These are phyloP conservation scores for Sanghuangporus sanghuang DNA, from an alignment of 1,284 basidiomycete species.

Conservation along the genomic window DNA sequence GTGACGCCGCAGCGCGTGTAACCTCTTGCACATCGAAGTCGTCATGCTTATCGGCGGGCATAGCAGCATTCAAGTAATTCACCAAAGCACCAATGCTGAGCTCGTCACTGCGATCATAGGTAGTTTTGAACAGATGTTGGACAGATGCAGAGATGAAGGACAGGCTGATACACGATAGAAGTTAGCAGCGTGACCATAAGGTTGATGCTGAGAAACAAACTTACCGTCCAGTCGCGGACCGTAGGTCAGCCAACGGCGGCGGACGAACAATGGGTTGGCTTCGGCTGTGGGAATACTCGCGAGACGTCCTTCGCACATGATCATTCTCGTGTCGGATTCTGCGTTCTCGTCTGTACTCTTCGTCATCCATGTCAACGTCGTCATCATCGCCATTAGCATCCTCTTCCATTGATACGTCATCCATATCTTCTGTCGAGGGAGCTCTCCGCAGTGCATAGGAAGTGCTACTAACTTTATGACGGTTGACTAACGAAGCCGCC, in stretches of 20 bases:
- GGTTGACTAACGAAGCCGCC: background rate
- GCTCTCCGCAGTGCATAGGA: background rate
- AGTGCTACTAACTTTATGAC: background rate
- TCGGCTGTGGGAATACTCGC: slow-evolving; percentile 15
- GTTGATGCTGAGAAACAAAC: background rate
- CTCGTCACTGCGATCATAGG: slow-evolving; percentile 29
- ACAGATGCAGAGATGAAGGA: slow-evolving; percentile 32
- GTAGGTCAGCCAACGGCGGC: slow-evolving; percentile 46
- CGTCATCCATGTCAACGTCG: slow-evolving; percentile 2
- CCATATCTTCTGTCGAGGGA: background rate
- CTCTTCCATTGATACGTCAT: slow-evolving; percentile 12
- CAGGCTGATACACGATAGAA: background rate
- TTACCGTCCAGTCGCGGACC: slow-evolving; percentile 37
- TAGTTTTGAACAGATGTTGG: slow-evolving; percentile 13
- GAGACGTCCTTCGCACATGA: background rate
- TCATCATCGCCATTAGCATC: slow-evolving; percentile 4
- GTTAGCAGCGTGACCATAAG: background rate
- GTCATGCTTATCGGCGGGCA: slow-evolving; percentile 71
- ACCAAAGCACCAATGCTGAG: slow-evolving; percentile 61
- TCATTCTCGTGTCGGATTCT: background rate
- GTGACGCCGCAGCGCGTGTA: slow-evolving; percentile 9
- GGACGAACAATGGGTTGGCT: slow-evolving; percentile 25
- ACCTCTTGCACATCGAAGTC: slow-evolving; percentile 74
- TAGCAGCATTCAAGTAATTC: slow-evolving; percentile 65
- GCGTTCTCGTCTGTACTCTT: background rate